Evolutionary conservation across 345 rosid species (phyloP).

Genomic region (Gossypium stocksii): DNA sequence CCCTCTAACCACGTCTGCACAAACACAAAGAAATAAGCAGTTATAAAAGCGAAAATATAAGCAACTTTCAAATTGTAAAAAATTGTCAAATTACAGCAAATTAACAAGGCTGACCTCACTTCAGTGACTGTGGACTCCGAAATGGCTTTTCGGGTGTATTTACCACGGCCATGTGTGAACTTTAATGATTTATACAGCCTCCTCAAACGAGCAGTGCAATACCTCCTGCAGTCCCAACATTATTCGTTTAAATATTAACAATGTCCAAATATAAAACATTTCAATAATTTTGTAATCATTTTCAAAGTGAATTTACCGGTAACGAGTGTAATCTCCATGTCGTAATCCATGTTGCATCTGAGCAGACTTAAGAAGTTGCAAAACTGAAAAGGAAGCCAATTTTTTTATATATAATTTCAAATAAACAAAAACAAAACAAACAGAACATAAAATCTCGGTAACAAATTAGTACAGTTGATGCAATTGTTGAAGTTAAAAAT

Average conservation of each 20-base stretch:
- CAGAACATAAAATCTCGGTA: not conserved
- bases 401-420: not conserved
- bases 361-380: constrained; percentile 84
- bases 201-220: constrained; percentile 93
- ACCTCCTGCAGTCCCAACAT: constrained; percentile 57
- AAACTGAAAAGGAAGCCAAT: constrained; percentile 37
- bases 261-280: not conserved
- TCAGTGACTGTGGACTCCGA: constrained; percentile 86
- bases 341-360: constrained; percentile 99
- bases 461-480: not conserved
- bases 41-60: not conserved
- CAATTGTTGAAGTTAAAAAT: not conserved
- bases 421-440: not conserved
- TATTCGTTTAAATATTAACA: constrained; percentile 15
- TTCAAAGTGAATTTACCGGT: constrained; percentile 43
- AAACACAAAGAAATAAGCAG: not conserved
- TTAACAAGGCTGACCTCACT: constrained; percentile 56
- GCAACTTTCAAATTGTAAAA: not conserved
- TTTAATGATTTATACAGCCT: constrained; percentile 89
- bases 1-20: not conserved
- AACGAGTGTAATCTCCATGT: constrained; percentile 88
- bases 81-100: not conserved
- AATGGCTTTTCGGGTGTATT: constrained; percentile 60
- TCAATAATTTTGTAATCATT: not conserved
- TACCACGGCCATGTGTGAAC: constrained; percentile 93